Evolutionary conservation across 352 stramenopile species (phyloP), one percentile per base, ranked within the genome.

Genomic region (Blastocystis sp.): DNA sequence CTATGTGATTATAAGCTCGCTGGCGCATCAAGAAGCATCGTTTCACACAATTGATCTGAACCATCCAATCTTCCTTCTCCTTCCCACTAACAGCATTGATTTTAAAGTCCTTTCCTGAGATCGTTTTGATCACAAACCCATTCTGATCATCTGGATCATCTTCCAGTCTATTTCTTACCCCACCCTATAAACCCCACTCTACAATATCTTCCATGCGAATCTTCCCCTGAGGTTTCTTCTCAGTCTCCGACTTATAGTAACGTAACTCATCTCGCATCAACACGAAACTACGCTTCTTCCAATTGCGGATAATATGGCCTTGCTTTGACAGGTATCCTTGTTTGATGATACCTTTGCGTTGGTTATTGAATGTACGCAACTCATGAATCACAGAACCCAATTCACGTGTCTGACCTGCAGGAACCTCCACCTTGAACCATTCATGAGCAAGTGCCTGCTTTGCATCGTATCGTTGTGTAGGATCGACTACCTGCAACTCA

Each of bases 371-470:
- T 37, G 42, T 77, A 52, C 59, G 56, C 54, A 88, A 42, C 59
- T 88, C 49, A 42, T 74, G 69, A 24, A 87, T 87, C 4, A 77
- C 65, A 19, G 65, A 87, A 51, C 59, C 65, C 42, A 78, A 43
- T 54, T 78, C 59, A 27, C 49, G 71, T 7, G 29, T 35, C 39
- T 61, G 37, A 37, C 65, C 42, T 14, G 65, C 12, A 5, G 29
- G 42, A 46, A 57, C 46, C 4, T 67, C 57, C 14, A 92, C 90
- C 88, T 91, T 92, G 86, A 96, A 92, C 93, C 92, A 95, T 32
- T 91, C 89, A 88, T 95, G 92, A 27, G 93, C 88, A 5, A 95
- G 91, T 78, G 94, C 92, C 6, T 95, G 87, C 35, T 89, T 73
- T 21, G 67, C 78, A 54, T 87, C 77, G 32, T 75, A 75, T 35